A percentile compares a stretch with the other conserved stretches of the same genome.
phyloP scores from a whole-genome alignment of 176 grass and related monocot genomes.

The Carex cristatella region DNA sequence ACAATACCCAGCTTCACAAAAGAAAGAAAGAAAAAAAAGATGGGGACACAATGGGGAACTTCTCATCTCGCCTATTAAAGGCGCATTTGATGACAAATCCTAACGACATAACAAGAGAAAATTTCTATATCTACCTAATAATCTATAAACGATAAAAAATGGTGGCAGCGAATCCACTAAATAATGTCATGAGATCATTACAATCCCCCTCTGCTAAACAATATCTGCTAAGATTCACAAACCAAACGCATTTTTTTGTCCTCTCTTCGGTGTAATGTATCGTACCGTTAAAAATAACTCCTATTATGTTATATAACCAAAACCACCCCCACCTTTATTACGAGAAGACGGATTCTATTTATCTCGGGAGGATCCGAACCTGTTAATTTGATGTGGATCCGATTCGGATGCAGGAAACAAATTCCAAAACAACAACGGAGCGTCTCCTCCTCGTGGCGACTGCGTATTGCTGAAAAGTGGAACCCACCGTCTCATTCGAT shows the following conservation, averaged over 20 bases:
- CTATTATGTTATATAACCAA: background rate
- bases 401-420: background rate
- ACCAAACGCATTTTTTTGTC: conserved; percentile 19
- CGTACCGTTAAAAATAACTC: background rate
- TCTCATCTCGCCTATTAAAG: background rate
- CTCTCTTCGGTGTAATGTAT: background rate
- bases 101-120: background rate
- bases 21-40: background rate
- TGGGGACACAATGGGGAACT: background rate
- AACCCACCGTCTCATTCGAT: background rate
- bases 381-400: background rate
- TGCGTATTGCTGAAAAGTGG: background rate
- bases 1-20: background rate
- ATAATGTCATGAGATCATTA: background rate
- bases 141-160: background rate
- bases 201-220: background rate
- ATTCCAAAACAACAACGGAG: background rate
- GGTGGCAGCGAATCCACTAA: conserved; percentile 8
- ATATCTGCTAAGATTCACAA: conserved; percentile 19
- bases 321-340: background rate
- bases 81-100: background rate
- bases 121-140: background rate
- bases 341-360: background rate
- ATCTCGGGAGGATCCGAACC: background rate
- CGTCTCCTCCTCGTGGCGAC: background rate